Evolutionary conservation across 192 early-diverging fungal genomes (phyloP), one percentile per base, ranked within the genome.

Genomic region (Neocallimastix lanati): DNA sequence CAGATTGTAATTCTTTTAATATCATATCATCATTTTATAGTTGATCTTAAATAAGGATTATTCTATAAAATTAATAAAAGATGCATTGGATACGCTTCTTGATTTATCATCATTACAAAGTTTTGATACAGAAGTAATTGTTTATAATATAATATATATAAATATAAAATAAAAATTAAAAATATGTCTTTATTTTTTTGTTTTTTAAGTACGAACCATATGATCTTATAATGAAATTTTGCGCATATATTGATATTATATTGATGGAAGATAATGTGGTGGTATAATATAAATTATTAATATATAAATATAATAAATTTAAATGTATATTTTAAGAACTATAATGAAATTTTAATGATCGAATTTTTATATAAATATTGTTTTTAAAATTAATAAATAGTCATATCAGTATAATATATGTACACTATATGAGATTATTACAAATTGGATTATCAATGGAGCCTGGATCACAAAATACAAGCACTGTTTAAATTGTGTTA

Each of bases 391-490:
- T n/a, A n/a, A n/a, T n/a, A n/a, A n/a, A n/a, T n/a, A 67, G 50
- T 25, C 50, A 27, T 67, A 67, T 67, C 50, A 67, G n/a, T n/a
- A 67, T n/a, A 67, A n/a, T n/a, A 67, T 67, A 25, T 67, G 50
- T 67, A 67, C 1, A 82, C 90, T 92, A 0, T 94, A 92, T 79
- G 93, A 95, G 78, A 88, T 88, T 79, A 88, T 94, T 85, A 86
- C 91, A 29, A 88, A 88, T 40, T 95, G 94, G 93, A 87, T 90
- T 13, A 79, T 94, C 27, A 81, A 88, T 33, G 93, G 92, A 13
- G 85, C 92, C 36, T 94, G 93, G 93, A 93, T 95, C 40, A 83
- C 89, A 4, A 87, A 89, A 78, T 93, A 95, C 78, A 87, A 83
- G 76, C 90, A 92, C 38, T 92, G 90, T 77, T 86, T 90, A 37